Conservation (phyloP, 106 monocot genomes). For the Xerophyta viscosa region DNA sequence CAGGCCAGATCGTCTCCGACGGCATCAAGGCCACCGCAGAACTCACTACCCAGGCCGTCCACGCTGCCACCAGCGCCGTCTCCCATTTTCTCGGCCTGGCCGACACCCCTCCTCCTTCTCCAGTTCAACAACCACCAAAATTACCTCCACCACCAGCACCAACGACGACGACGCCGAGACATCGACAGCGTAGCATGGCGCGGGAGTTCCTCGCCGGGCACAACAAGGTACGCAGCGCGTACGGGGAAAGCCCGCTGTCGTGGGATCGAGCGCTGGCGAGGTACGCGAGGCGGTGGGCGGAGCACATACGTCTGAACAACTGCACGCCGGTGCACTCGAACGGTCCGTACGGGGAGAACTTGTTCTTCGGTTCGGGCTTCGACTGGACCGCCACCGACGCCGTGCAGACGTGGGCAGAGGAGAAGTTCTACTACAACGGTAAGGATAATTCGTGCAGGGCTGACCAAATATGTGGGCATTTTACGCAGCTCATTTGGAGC, state of each 20-base stretch:
- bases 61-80: not conserved
- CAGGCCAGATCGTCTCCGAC: not conserved
- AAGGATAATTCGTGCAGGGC: slow-evolving; percentile 14
- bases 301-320: not conserved
- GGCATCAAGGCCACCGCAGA: not conserved
- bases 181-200: not conserved
- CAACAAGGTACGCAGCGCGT: slow-evolving; percentile 7
- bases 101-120: not conserved
- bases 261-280: slow-evolving; percentile 28
- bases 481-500: slow-evolving; percentile 55
- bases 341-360: slow-evolving; percentile 35
- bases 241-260: slow-evolving; percentile 3
- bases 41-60: not conserved
- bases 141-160: not conserved
- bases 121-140: not conserved
- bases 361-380: slow-evolving; percentile 33
- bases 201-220: slow-evolving; percentile 24
- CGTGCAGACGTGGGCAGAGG: slow-evolving; percentile 23
- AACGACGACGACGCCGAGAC: not conserved
- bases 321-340: slow-evolving; percentile 26
- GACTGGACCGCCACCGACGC: slow-evolving; percentile 23
- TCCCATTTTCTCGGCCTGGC: not conserved
- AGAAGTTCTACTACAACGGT: slow-evolving; percentile 16
- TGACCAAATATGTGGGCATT: slow-evolving; percentile 30
- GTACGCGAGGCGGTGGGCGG: slow-evolving; percentile 19